Evolutionary conservation across 495 filamentous ascomycete species (phyloP), one percentile per base, ranked within the genome.

Genomic region (Penicillium bialowiezense): DNA sequence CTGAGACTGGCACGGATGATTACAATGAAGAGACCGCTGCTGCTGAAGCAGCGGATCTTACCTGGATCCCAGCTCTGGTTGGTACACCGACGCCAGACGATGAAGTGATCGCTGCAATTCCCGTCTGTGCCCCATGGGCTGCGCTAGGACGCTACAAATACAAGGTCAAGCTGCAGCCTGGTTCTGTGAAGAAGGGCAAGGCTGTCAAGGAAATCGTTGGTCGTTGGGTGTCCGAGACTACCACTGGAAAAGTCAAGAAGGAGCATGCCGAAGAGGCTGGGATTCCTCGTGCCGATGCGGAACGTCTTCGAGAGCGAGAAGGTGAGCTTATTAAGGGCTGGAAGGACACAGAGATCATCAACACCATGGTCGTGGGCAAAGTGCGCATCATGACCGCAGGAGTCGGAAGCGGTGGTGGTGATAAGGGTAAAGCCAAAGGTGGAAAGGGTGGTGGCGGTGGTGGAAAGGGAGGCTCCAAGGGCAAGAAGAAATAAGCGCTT

Each of bases 91-190:
- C 89, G 13, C 77, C 83, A 0, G 89, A 89, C 13, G 92, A 97
- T 56, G 87, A 92, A 68, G 84, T 97, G n/a, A 70, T 97, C 2
- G 89, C 89, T 33, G 89, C 84, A 5, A 79, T 97, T n/a, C 87
- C 90, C 0, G 76, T 97, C 5, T 97, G 92, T 64, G 93, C 89
- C 14, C 93, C 93, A 3, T 97, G 91, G 86, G 75, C 76, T 14
- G 88, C 93, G 1, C 74, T 98, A 52, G 68, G 69, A 8, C 80
- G 77, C 40, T 87, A 85, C 57, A 95, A 95, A 69, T 97, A 95
- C 71, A 88, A 90, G 61, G 87, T 81, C 15, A 98, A 97, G 73
- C 56, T 98, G 53, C 93, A 97, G 70, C 93, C 93, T 0, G 93
- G 93, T 2, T 58, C 81, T 2, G 78, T 84, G 56, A 98, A 98